Percentiles rank a stretch among this genome's conserved stretches.
Conservation (phyloP, 306 rosid genomes). For the Vigna hirtella region DNA sequence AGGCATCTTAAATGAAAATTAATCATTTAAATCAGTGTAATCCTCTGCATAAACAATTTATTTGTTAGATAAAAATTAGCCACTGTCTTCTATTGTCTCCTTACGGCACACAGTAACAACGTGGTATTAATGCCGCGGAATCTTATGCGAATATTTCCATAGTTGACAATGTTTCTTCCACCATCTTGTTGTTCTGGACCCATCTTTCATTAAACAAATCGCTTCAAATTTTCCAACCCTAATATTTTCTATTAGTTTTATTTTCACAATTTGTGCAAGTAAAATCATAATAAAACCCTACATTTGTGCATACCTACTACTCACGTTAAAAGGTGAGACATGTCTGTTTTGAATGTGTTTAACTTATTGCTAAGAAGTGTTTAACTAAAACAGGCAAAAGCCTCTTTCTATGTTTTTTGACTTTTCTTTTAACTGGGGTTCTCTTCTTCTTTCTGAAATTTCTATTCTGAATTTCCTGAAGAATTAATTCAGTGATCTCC, state of each 20-base stretch:
- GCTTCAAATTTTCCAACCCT: not conserved
- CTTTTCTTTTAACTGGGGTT: not conserved
- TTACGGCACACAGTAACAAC: not conserved
- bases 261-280: not conserved
- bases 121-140: constrained; percentile 35
- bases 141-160: constrained; percentile 36
- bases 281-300: not conserved
- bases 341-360: not conserved
- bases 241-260: not conserved
- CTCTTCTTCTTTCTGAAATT: not conserved
- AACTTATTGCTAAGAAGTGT: too few species aligned
- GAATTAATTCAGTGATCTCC: constrained; percentile 26
- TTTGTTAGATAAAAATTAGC: not conserved
- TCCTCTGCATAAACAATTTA: not conserved
- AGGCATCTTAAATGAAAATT: too few species aligned
- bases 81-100: not conserved
- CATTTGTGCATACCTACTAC: not conserved
- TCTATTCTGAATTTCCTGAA: not conserved
- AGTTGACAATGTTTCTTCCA: constrained; percentile 36
- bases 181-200: not conserved
- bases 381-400: constrained; percentile 27
- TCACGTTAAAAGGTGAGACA: constrained; percentile 1
- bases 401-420: constrained; percentile 24
- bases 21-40: not conserved
- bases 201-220: constrained; percentile 6